These are phyloP conservation scores for Friedmanniomyces simplex DNA, from an alignment of 495 filamentous ascomycete genomes.

Conservation along the genomic window DNA sequence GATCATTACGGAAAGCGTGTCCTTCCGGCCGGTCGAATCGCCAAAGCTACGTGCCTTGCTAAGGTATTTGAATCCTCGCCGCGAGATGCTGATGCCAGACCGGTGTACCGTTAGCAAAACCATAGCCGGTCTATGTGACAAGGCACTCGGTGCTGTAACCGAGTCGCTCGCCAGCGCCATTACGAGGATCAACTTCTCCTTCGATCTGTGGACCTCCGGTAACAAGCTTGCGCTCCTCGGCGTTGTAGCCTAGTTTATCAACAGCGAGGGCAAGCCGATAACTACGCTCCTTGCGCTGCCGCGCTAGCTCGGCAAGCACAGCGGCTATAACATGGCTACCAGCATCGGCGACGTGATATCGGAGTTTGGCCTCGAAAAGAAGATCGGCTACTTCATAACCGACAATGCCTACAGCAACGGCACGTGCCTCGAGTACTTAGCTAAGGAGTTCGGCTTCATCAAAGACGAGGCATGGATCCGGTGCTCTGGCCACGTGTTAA, in stretches of 20 bases:
- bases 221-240: conserved; percentile 8
- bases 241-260: conserved; percentile 8
- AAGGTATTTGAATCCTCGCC: not conserved
- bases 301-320: conserved; percentile 4
- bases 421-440: conserved; percentile 1
- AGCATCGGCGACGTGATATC: conserved; percentile 4
- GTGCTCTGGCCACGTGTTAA: conserved; percentile 11
- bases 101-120: not conserved
- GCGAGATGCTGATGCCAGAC: not conserved
- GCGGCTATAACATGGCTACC: conserved; percentile 7
- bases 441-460: conserved; percentile 4
- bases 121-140: not conserved
- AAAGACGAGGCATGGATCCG: conserved; percentile 4
- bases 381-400: conserved; percentile 14
- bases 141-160: not conserved
- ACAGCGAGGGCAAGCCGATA: not conserved
- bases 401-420: conserved; percentile 14
- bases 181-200: conserved; percentile 3
- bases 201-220: conserved; percentile 13
- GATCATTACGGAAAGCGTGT: conserved; percentile 4
- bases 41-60: not conserved
- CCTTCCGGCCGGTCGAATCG: not conserved
- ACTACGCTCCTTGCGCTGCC: too few species aligned
- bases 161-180: not conserved
- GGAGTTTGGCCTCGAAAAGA: conserved; percentile 1